These are phyloP conservation scores for Angomonas deanei DNA, from an alignment of 208 protist genomes.

Conservation along the genomic window DNA sequence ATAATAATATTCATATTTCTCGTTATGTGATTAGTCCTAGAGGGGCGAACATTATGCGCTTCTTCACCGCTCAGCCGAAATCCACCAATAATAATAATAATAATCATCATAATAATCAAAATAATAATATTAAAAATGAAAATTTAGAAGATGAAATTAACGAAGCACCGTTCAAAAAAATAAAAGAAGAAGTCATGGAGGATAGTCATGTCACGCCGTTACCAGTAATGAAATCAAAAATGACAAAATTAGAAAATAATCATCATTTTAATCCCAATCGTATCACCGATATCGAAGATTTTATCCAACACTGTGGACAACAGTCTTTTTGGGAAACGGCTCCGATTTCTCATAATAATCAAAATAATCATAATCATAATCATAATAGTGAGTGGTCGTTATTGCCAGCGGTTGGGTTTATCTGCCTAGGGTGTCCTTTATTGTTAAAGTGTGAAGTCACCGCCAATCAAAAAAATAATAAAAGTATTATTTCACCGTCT, in stretches of 20 bases:
- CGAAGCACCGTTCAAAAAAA: too few relatives aligned
- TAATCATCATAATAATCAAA: background rate
- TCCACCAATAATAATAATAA: background rate
- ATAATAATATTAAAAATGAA: too few relatives aligned
- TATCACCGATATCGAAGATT: background rate
- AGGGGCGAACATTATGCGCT: conserved; percentile 60
- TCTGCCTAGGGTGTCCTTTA: conserved; percentile 74
- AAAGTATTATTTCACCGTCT: conserved; percentile 45
- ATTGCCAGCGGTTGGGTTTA: conserved; percentile 69
- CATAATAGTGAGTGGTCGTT: conserved; percentile 30
- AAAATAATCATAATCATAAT: background rate
- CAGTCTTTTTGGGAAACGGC: background rate
- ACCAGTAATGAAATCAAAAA: background rate
- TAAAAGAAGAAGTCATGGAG: too few relatives aligned
- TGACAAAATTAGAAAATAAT: background rate
- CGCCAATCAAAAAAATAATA: conserved; percentile 24
- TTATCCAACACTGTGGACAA: background rate
- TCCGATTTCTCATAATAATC: background rate
- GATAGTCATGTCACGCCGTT: background rate
- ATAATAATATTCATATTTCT: background rate
- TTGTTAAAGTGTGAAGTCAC: conserved; percentile 43
- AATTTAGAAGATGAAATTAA: too few relatives aligned
- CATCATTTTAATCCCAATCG: background rate
- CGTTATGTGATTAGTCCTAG: conserved; percentile 29
- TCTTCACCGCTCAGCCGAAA: conserved; percentile 44